Conservation (phyloP, 257 asterid genomes). For the Solanum appendiculatum region DNA sequence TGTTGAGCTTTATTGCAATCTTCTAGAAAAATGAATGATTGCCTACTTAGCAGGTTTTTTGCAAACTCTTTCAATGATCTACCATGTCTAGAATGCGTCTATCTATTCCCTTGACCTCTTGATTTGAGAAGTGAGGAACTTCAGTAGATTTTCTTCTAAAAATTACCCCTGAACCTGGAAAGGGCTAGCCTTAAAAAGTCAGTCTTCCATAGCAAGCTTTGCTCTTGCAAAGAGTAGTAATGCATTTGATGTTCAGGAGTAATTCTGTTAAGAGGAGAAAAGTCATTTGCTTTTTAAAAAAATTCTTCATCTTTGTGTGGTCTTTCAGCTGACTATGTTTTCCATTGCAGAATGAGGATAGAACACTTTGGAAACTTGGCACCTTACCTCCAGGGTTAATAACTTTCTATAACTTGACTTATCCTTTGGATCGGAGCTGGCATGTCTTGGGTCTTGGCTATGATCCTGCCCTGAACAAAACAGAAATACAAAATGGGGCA, state of each 20-base stretch:
- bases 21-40: background rate
- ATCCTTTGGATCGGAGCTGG: slow-evolving; percentile 85
- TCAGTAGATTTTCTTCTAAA: background rate
- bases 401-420: slow-evolving; percentile 81
- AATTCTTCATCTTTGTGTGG: background rate
- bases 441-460: slow-evolving; percentile 96
- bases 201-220: background rate
- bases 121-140: background rate
- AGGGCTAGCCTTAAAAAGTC: background rate
- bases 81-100: background rate
- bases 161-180: background rate
- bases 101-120: background rate
- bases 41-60: background rate
- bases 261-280: background rate
- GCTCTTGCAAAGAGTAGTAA: background rate
- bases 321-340: background rate
- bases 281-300: background rate
- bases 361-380: slow-evolving; percentile 96
- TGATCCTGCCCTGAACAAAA: slow-evolving; percentile 85
- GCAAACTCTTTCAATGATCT: background rate
- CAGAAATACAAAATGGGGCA: slow-evolving; percentile 74
- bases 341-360: slow-evolving; percentile 67
- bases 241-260: background rate
- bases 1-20: background rate
- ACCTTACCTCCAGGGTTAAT: slow-evolving; percentile 91